Conservation (phyloP, 352 stramenopile genomes). For the Phytophthora pseudosyringae region DNA sequence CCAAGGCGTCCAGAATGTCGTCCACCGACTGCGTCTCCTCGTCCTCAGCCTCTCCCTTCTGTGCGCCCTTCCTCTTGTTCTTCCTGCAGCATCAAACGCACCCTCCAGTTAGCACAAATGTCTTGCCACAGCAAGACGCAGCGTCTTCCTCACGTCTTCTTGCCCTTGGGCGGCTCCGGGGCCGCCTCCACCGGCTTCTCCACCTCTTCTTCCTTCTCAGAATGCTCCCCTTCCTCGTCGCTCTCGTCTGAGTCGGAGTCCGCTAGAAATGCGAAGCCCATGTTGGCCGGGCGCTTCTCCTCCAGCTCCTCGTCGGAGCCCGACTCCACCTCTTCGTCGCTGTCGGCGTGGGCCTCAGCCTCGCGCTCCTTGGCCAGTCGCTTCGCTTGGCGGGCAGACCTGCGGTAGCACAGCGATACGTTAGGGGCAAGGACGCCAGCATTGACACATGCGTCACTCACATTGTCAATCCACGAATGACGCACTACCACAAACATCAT, state of each 20-base stretch:
- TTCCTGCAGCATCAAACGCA: constrained; percentile 25
- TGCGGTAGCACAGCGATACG: constrained; percentile 30
- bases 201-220: constrained; percentile 16
- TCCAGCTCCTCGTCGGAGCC: constrained; percentile 51
- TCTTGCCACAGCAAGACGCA: background rate
- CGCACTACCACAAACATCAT: background rate
- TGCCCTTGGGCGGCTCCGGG: constrained; percentile 30
- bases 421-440: background rate
- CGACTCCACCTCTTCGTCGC: constrained; percentile 35
- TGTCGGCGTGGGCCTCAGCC: constrained; percentile 15
- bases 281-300: constrained; percentile 57
- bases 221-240: constrained; percentile 33
- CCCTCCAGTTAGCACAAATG: background rate
- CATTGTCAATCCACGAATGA: constrained; percentile 21
- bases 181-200: constrained; percentile 3
- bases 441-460: constrained; percentile 21
- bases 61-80: constrained; percentile 41
- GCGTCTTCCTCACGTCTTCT: constrained; percentile 35
- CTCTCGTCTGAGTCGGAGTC: constrained; percentile 54
- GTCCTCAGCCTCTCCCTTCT: constrained; percentile 42
- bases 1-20: constrained; percentile 70
- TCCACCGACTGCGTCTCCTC: constrained; percentile 57
- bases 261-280: constrained; percentile 76
- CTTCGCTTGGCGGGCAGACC: constrained; percentile 85
- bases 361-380: constrained; percentile 53